These are phyloP conservation scores for Drechslerella coelobrocha DNA, from an alignment of 2,329 filamentous ascomycete species.

Conservation along the genomic window DNA sequence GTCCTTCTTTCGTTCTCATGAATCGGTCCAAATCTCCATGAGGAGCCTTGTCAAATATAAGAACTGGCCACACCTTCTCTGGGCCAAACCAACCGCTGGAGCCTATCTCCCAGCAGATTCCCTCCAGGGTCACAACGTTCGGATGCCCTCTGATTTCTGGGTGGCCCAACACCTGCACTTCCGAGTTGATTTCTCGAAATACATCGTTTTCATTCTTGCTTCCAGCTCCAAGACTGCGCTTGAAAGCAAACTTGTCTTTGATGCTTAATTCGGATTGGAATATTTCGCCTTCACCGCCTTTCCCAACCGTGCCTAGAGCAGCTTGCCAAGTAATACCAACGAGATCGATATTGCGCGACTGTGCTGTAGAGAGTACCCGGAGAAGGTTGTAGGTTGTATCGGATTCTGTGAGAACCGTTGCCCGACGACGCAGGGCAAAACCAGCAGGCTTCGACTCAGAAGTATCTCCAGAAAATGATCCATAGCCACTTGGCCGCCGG, in stretches of 20 bases:
- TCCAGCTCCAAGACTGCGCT: neutral
- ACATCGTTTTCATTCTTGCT: neutral
- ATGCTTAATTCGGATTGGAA: neutral
- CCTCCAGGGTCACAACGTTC: constrained; percentile 23
- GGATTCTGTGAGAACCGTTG: neutral
- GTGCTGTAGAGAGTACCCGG: neutral
- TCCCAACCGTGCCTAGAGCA: neutral
- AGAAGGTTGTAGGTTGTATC: constrained; percentile 1
- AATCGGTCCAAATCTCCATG: constrained; percentile 6
- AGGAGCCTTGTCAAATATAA: constrained; percentile 4
- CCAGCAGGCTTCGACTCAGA: neutral
- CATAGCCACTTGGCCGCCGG: too few species aligned
- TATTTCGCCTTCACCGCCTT: constrained; percentile 1
- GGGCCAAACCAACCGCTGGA: neutral
- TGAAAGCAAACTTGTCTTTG: constrained; percentile 7
- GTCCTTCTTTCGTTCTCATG: neutral
- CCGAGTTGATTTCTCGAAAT: constrained; percentile 11
- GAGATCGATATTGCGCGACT: constrained; percentile 2
- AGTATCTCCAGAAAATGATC: neutral
- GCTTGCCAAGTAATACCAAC: constrained; percentile 1
- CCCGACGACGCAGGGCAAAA: neutral
- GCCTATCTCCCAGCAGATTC: constrained; percentile 18
- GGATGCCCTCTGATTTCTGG: constrained; percentile 14
- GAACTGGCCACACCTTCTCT: constrained; percentile 5
- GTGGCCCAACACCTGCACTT: constrained; percentile 16